These are phyloP conservation scores for Apophysomyces elegans DNA, from an alignment of 371 early-diverging fungal species.

Conservation along the genomic window DNA sequence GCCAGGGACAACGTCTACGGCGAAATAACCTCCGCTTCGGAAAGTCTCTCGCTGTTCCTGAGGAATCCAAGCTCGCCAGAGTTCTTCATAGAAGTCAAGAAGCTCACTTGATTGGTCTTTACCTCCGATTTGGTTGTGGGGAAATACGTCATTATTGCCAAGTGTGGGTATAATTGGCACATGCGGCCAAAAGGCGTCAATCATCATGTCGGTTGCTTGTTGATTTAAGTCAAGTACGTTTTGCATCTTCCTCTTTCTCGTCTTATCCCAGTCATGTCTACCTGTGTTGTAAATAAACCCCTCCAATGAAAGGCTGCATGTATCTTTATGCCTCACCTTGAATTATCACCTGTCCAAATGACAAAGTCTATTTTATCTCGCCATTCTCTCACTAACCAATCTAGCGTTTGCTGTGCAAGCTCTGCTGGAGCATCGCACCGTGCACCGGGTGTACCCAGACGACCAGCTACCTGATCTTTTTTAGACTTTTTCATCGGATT, in stretches of 20 bases:
- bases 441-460: conserved; percentile 60
- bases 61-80: conserved; percentile 69
- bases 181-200: conserved; percentile 32
- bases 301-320: no score
- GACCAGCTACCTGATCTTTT: conserved; percentile 25
- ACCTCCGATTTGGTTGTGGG: conserved; percentile 63
- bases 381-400: conserved; percentile 66
- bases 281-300: background rate
- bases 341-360: conserved; percentile 83
- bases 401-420: conserved; percentile 71
- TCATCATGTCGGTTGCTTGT: conserved; percentile 38
- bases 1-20: conserved; percentile 17
- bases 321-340: conserved; percentile 46
- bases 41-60: conserved; percentile 59
- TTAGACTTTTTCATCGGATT: background rate
- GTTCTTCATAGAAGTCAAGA: conserved; percentile 42
- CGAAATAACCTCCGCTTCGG: conserved; percentile 47
- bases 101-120: conserved; percentile 22
- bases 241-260: conserved; percentile 53
- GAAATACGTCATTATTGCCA: conserved; percentile 86
- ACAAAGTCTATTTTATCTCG: conserved; percentile 73
- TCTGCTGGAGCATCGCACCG: conserved; percentile 73
- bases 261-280: conserved; percentile 79
- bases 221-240: conserved; percentile 60
- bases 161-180: conserved; percentile 67